Evolutionary conservation across 2,329 filamentous ascomycete genomes (phyloP), one percentile per base, ranked within the genome.

Genomic region (Amesomyces nigricolor): DNA sequence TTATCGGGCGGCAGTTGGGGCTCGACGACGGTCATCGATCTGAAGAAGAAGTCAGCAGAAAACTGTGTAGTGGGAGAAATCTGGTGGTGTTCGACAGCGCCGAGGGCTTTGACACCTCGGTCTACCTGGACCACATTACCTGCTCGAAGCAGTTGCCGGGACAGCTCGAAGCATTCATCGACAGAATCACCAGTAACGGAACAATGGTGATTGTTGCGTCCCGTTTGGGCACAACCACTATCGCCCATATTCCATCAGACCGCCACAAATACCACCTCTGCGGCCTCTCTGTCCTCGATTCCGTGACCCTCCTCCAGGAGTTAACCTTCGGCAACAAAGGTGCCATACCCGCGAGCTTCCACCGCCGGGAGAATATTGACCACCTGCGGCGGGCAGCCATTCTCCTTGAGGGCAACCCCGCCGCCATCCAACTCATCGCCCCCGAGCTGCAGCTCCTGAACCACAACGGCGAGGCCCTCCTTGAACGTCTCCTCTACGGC

Each of bases 281-380:
- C 38, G 47, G 47, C 13, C 47, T 50, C 6, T 50, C 47, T 5
- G 47, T 50, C 7, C 17, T 50, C 10, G 37, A 39, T n/a, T 50
- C 47, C 14, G 47, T 50, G 3, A 22, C 14, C 14, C 13, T 50
- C 5, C 37, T 50, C 2, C 38, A 50, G n/a, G 22, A 43, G 5
- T 35, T 50, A 4, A 13, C 35, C 38, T 42, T 50, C 38, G 40
- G 29, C 9, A 13, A 4, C 29, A 14, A 26, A 7, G 8, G 16
- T 7, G 10, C 17, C 6, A 42, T 40, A 14, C 47, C 47, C 11
- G 5, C 7, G 22, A 19, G 17, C 11, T 26, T 50, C 26, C 16
- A 42, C 11, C 47, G 38, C 11, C 10, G 47, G 19, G 47, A 40
- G 4, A 50, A 50, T 22, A 42, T 50, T 19, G 47, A 50, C 38